Base-by-base conservation (phyloP, 768 basidiomycete species). In the Tephrocybe sp. region DNA sequence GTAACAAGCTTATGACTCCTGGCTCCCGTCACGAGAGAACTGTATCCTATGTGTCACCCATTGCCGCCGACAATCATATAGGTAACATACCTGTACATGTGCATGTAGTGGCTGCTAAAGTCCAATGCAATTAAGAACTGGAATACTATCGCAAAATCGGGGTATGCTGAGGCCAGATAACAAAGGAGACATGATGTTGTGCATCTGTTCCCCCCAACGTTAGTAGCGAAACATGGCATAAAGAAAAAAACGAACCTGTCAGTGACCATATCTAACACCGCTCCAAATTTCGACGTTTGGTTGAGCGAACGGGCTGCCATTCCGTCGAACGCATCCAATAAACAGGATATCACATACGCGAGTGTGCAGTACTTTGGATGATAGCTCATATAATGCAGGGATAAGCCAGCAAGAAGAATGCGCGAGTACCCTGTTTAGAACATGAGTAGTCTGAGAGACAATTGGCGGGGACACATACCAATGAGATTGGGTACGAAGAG, bases 61-160 rank as follows among this genome's bases (percentile, higher is more conserved):
- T 25, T 21, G 31, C 15, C 35, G 12, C 35, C 12, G 38, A 48
- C 41, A 47, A 9, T 22, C 2, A 4, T 30, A 16, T 19, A 41
- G 51, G 2, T 35, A n/a, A 8, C 58, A 44, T 60, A 95, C 96
- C 96, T 97, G 69, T 98, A 97, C 97, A 98, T 99, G 68, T 98
- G 97, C 84, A 98, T 98, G 71, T 98, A 98, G 69, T 98, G 97
- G 58, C 92, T 96, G 60, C 89, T 87, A 66, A 99, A 99, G 67
- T 99, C 97, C 49, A 99, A 82, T 0, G 95, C 84, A 69, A 99
- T 99, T 53, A 99, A 82, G 72, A 91, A 87, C 69, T 97, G 93
- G 76, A 99, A 98, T 42, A 85, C 60, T 27, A 96, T 72, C 3
- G 95, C 89, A 54, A 76, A 91, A n/a, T 69, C 60, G 4, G 94